Evolutionary conservation across 495 filamentous ascomycete genomes (phyloP), one percentile per base, ranked within the genome.

Genomic region (Penicillium nucicola): DNA sequence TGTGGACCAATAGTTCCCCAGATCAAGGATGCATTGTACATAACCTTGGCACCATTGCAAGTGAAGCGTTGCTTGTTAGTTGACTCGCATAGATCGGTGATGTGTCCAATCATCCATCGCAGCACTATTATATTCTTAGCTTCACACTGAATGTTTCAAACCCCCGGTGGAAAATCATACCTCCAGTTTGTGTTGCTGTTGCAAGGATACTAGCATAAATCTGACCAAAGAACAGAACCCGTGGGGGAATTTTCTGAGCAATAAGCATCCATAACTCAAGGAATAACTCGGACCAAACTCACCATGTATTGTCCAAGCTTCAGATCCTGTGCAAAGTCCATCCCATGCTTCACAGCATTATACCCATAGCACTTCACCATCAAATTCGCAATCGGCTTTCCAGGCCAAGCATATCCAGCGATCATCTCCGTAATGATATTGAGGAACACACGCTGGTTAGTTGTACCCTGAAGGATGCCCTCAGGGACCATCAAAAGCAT

Each of bases 401-500:
- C 88, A 3, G 89, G 87, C 62, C 90, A 91, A 9, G 86, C 65
- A 34, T 75, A 79, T 31, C 89, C 89, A n/a, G 85, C 87, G 48
- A 91, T 85, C 35, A 92, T 72, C 64, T 92, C 88, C 61, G 87
- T 61, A 49, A 89, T 84, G 9, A 90, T 77, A 62, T 88, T 91
- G 56, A 89, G 83, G 59, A 79, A 84, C 52, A 61, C 43, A 1
- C 58, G 46, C 19, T 57, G 54, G 58, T 92, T 92, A 8, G 89
- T 90, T 43, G 90, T 88, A 7, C 86, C 89, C 80, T 89, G 88
- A 45, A 92, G 82, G 40, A 92, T 91, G 46, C 89, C 89, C 56
- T 88, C 88, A 13, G 89, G 89, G 39, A 92, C 84, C 62, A 91
- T 90, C 28, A 91, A 75, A 13, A 89, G 60, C 13, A 80, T 77